phyloP scores from a whole-genome alignment of 306 rosid species.

The Quercus parvula region DNA sequence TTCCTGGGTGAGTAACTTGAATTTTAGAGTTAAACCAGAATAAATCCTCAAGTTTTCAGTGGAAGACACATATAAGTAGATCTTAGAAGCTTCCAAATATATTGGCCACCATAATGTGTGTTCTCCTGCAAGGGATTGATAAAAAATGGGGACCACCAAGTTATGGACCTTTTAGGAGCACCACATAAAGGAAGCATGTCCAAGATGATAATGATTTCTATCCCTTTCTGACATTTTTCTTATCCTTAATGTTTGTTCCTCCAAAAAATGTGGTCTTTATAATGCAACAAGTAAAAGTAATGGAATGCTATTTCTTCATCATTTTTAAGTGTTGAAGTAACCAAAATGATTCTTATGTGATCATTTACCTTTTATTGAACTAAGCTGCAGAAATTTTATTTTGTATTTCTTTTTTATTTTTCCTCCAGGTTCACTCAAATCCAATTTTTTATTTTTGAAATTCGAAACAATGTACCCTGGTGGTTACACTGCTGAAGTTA shows the following conservation, averaged over 20 bases:
- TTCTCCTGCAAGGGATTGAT: constrained; percentile 22
- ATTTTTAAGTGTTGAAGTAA: neutral
- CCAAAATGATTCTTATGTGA: neutral
- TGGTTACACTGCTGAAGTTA: constrained; percentile 76
- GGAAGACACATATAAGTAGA: constrained; percentile 7
- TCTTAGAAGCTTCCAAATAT: neutral
- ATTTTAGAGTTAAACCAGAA: neutral
- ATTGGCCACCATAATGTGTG: constrained; percentile 8
- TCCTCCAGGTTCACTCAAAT: constrained; percentile 30
- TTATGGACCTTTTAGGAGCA: constrained; percentile 18
- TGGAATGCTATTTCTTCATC: constrained; percentile 8
- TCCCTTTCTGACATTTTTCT: constrained; percentile 23
- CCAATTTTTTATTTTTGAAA: constrained; percentile 21
- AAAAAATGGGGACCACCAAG: constrained; percentile 39
- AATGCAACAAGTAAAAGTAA: constrained; percentile 16
- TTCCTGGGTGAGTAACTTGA: too few relatives aligned
- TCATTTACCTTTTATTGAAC: constrained; percentile 8
- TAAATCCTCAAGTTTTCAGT: neutral
- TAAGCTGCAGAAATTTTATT: constrained; percentile 10
- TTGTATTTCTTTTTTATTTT: constrained; percentile 18
- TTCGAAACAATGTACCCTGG: constrained; percentile 51
- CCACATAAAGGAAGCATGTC: constrained; percentile 18
- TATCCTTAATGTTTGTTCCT: constrained; percentile 37
- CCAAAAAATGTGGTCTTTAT: constrained; percentile 13
- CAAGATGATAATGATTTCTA: constrained; percentile 36